These are phyloP conservation scores for Fusarium sambucinum DNA, from an alignment of 2,329 filamentous ascomycete species.

Conservation along the genomic window DNA sequence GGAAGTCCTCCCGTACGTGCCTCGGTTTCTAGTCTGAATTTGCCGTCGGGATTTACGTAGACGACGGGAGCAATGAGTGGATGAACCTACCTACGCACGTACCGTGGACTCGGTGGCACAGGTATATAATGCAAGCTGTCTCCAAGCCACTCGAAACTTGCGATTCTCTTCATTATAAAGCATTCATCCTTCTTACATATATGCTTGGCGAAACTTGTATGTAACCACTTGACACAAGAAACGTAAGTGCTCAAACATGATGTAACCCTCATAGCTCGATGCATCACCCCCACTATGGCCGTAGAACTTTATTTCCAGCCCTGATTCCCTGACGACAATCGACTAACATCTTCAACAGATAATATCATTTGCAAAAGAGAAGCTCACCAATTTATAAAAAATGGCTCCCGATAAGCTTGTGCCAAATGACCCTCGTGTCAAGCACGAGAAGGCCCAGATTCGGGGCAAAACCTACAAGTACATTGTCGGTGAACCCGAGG, in stretches of 20 bases:
- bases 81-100: conserved; percentile 1
- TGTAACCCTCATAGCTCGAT: conserved; percentile 7
- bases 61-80: background rate
- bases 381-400: background rate
- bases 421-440: conserved; percentile 74
- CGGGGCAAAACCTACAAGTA: conserved; percentile 79
- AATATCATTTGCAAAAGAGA: background rate
- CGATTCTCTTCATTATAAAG: background rate
- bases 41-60: conserved; percentile 7
- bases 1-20: conserved; percentile 37
- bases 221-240: conserved; percentile 1
- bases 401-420: conserved; percentile 74
- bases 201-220: background rate
- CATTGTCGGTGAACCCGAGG: conserved; percentile 65
- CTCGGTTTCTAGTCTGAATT: conserved; percentile 26
- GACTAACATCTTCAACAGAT: conserved; percentile 23
- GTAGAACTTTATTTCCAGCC: conserved; percentile 5
- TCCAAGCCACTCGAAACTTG: background rate
- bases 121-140: conserved; percentile 11
- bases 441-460: conserved; percentile 71
- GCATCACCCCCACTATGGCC: conserved; percentile 2
- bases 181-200: background rate
- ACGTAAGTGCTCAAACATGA: conserved; percentile 22
- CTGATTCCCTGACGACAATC: background rate
- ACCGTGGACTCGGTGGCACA: background rate